A percentile compares a stretch with the other conserved stretches of the same genome.
Evolutionary conservation across 2,329 filamentous ascomycete genomes (phyloP).

Genomic region (Elsinoe batatas): DNA sequence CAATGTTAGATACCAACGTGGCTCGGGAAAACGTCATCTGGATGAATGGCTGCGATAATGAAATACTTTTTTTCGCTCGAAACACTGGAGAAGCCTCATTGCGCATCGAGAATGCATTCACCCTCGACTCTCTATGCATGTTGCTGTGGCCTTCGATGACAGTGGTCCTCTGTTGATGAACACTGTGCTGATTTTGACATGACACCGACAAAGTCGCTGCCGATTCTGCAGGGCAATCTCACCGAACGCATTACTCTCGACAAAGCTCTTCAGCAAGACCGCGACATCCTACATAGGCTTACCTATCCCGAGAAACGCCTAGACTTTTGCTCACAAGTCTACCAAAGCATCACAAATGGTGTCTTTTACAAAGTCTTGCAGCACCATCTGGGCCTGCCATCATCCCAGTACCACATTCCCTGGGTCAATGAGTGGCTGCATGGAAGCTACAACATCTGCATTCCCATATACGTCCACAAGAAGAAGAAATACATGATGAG

Average conservation of each 20-base stretch:
- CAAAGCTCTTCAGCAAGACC: not conserved
- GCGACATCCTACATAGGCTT: not conserved
- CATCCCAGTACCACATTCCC: not conserved
- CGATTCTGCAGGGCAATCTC: not conserved
- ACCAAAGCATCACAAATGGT: not conserved
- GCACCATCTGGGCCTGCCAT: not conserved
- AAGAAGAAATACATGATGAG: not conserved
- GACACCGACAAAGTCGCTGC: not conserved
- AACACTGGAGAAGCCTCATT: too few relatives aligned
- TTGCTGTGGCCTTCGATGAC: not conserved
- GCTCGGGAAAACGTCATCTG: too few relatives aligned
- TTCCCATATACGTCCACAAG: not conserved
- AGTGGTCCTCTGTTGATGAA: not conserved
- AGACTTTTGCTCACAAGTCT: not conserved
- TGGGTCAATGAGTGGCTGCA: not conserved
- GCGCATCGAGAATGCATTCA: too few relatives aligned
- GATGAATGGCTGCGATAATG: too few relatives aligned
- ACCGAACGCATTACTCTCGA: not conserved
- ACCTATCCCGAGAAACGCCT: not conserved
- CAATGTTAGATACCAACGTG: too few relatives aligned
- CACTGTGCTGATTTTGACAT: not conserved
- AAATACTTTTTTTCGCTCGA: too few relatives aligned
- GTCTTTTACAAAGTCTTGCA: not conserved
- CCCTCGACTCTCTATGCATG: not conserved
- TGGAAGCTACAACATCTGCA: constrained; percentile 4